Evolutionary conservation across 2,329 filamentous ascomycete species (phyloP).

Genomic region (Shiraia sp.): DNA sequence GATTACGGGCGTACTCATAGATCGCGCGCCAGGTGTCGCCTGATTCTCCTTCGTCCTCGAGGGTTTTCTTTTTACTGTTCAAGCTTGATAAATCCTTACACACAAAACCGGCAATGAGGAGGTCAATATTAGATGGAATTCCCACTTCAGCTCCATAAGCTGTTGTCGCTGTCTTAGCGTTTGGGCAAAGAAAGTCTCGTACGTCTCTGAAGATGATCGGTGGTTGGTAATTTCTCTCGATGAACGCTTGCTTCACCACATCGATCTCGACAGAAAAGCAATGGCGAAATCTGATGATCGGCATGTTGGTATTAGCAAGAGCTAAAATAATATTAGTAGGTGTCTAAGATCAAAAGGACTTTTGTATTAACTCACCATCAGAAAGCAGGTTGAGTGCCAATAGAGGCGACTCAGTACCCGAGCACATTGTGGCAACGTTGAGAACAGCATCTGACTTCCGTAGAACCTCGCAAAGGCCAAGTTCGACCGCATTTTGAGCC

Average conservation of each 20-base stretch:
- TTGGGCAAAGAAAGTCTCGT: conserved; percentile 47
- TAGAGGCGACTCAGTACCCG: conserved; percentile 75
- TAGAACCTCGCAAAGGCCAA: conserved; percentile 43
- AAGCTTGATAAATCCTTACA: conserved; percentile 75
- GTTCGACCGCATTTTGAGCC: conserved; percentile 40
- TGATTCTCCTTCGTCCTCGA: conserved; percentile 65
- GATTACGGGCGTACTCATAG: conserved; percentile 58
- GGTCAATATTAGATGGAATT: conserved; percentile 63
- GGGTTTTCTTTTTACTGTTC: conserved; percentile 60
- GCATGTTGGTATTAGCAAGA: conserved; percentile 15
- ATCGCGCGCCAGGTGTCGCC: conserved; percentile 67
- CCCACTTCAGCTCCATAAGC: conserved; percentile 64
- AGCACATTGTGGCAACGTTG: conserved; percentile 72
- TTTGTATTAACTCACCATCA: conserved; percentile 13
- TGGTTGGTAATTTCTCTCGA: conserved; percentile 51
- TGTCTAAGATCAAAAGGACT: not conserved
- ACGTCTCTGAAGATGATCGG: conserved; percentile 51
- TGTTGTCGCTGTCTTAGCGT: conserved; percentile 61
- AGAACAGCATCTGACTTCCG: conserved; percentile 46
- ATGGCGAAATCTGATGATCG: conserved; percentile 39
- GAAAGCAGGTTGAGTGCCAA: conserved; percentile 64
- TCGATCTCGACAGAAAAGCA: conserved; percentile 54
- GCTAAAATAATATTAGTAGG: conserved; percentile 4
- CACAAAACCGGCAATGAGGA: conserved; percentile 73
- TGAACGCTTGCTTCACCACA: conserved; percentile 52